phyloP scores from a whole-genome alignment of 352 stramenopile species.

The Blastocystis hominis region DNA sequence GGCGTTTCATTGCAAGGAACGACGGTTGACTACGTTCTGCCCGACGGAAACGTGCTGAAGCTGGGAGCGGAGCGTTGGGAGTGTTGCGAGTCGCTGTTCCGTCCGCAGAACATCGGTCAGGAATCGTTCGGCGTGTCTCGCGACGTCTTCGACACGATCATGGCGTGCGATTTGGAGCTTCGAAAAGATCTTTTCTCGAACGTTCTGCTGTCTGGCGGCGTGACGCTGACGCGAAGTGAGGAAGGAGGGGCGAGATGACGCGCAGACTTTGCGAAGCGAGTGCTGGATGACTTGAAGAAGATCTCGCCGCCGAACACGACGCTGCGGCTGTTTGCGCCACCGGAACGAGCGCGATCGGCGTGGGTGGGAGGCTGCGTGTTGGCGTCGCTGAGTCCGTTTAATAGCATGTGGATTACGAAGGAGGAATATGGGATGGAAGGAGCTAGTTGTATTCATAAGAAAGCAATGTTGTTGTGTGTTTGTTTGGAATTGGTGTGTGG shows the following conservation, averaged over 20 bases:
- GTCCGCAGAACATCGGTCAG: slow-evolving; percentile 81
- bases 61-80: slow-evolving; percentile 87
- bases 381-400: slow-evolving; percentile 74
- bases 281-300: slow-evolving; percentile 73
- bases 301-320: slow-evolving; percentile 76
- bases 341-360: slow-evolving; percentile 72
- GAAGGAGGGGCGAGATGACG: not conserved
- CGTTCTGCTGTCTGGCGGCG: slow-evolving; percentile 87
- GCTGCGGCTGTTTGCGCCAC: slow-evolving; percentile 73
- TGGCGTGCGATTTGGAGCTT: slow-evolving; percentile 81
- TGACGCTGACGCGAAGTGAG: slow-evolving; percentile 85
- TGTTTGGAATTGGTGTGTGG: not conserved
- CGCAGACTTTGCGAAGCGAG: slow-evolving; percentile 70
- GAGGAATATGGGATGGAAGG: slow-evolving; percentile 76
- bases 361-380: slow-evolving; percentile 76
- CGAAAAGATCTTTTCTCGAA: slow-evolving; percentile 85
- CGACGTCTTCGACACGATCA: slow-evolving; percentile 75
- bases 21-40: slow-evolving; percentile 76
- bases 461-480: slow-evolving; percentile 63
- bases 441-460: slow-evolving; percentile 71
- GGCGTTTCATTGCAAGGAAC: not conserved
- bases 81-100: slow-evolving; percentile 85
- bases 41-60: slow-evolving; percentile 88
- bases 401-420: slow-evolving; percentile 81
- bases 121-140: slow-evolving; percentile 77